Conservation (phyloP, 257 asterid species). For the Nicotiana otophora region DNA sequence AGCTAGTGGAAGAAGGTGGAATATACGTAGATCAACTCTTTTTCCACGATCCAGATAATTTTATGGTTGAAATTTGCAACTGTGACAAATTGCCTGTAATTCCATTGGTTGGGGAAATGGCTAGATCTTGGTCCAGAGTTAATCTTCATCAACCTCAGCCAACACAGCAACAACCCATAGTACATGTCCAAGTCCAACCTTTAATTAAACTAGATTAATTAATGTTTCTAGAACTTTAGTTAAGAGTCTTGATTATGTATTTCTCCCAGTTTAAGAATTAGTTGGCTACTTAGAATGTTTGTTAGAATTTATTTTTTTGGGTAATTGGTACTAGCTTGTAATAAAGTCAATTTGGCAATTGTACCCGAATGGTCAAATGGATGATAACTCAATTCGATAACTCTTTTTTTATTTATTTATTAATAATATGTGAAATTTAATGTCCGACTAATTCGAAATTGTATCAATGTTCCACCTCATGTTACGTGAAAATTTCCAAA, state of each 20-base stretch:
- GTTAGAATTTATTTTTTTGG: background rate
- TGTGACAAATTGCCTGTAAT: constrained; percentile 78
- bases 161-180: constrained; percentile 39
- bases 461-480: too few species aligned
- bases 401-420: too few species aligned
- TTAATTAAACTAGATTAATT: background rate
- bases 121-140: constrained; percentile 58
- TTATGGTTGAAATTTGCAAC: constrained; percentile 94
- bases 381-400: too few species aligned
- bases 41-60: constrained; percentile 91
- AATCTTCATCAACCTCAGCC: constrained; percentile 50
- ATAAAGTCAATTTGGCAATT: background rate
- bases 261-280: too few species aligned
- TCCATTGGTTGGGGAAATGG: constrained; percentile 63
- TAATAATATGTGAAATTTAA: too few species aligned
- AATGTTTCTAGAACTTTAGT: too few species aligned
- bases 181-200: constrained; percentile 23
- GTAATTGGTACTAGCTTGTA: background rate
- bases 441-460: too few species aligned
- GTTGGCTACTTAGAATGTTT: background rate
- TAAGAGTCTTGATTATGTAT: too few species aligned
- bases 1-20: constrained; percentile 84
- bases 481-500: too few species aligned
- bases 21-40: constrained; percentile 77
- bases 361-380: background rate